Evolutionary conservation across 2,329 filamentous ascomycete species (phyloP).

Genomic region (Hypomyces rosellus): DNA sequence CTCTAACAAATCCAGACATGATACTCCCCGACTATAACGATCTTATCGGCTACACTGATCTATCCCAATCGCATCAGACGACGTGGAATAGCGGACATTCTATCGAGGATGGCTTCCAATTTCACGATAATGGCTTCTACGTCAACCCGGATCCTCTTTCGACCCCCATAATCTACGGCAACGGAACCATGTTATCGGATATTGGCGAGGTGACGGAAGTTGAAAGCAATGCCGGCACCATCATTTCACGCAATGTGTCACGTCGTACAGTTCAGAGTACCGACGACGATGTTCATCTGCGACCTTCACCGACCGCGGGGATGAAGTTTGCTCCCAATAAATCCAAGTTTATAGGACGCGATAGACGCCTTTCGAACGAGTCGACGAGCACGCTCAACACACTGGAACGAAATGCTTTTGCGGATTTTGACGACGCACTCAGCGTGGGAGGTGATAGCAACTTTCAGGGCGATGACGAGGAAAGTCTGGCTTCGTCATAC

Average conservation of each 20-base stretch:
- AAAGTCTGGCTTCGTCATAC: conserved; percentile 55
- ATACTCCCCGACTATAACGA: conserved; percentile 73
- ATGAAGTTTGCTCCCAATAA: conserved; percentile 39
- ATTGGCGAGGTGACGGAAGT: conserved; percentile 53
- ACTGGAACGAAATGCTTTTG: conserved; percentile 44
- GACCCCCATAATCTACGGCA: conserved; percentile 63
- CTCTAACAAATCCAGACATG: conserved; percentile 90
- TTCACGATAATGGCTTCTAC: conserved; percentile 34
- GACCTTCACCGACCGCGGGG: conserved; percentile 21
- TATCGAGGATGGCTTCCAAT: conserved; percentile 34
- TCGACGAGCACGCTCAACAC: conserved; percentile 56
- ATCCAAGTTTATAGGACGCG: conserved; percentile 36
- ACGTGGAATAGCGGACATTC: conserved; percentile 46
- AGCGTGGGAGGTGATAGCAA: conserved; percentile 57
- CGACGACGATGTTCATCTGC: conserved; percentile 40
- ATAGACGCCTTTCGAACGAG: conserved; percentile 50
- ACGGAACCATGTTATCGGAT: conserved; percentile 63
- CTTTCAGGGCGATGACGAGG: conserved; percentile 62
- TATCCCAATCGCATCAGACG: conserved; percentile 44
- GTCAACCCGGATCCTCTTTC: conserved; percentile 39
- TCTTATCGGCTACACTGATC: conserved; percentile 46
- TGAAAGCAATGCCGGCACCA: conserved; percentile 42
- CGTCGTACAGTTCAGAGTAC: conserved; percentile 27
- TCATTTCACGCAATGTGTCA: conserved; percentile 33
- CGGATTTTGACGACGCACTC: conserved; percentile 55